Percentiles rank a stretch among this genome's conserved stretches.
phyloP scores from a whole-genome alignment of 139 green algal species.

The Microglena sp. region DNA sequence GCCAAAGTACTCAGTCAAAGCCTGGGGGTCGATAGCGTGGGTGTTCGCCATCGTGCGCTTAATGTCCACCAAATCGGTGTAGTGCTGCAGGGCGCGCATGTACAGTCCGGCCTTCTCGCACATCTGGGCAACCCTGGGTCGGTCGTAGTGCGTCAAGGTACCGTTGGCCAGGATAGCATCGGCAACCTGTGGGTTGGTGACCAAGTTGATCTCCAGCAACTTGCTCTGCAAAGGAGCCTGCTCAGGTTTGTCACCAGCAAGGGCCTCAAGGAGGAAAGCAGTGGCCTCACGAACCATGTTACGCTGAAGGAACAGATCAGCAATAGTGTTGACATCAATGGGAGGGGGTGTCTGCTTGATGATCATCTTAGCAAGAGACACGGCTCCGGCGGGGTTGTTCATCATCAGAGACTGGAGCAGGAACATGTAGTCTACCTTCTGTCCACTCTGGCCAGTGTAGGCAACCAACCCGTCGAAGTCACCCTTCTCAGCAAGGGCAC shows the following conservation, averaged over 20 bases:
- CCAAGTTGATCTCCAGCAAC: constrained; percentile 98
- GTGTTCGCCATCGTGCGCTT: constrained; percentile 85
- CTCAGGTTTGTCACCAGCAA: constrained; percentile 80
- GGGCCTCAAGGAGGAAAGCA: constrained; percentile 92
- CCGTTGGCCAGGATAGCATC: constrained; percentile 94
- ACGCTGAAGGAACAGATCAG: constrained; percentile 94
- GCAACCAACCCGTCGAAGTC: constrained; percentile 85
- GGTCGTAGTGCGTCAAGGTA: constrained; percentile 94
- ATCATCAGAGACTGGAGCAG: constrained; percentile 90
- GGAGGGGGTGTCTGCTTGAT: constrained; percentile 57
- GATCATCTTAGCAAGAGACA: constrained; percentile 91
- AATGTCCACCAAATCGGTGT: constrained; percentile 96
- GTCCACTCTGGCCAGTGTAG: constrained; percentile 66
- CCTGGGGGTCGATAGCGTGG: constrained; percentile 88
- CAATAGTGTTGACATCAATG: constrained; percentile 75
- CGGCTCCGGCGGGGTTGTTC: constrained; percentile 84
- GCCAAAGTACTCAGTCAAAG: constrained; percentile 93
- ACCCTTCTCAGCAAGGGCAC: constrained; percentile 82
- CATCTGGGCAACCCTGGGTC: constrained; percentile 91
- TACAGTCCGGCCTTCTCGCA: constrained; percentile 99
- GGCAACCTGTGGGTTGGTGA: constrained; percentile 95
- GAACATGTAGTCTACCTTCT: constrained; percentile 92
- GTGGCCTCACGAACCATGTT: constrained; percentile 92
- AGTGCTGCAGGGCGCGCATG: constrained; percentile 97
- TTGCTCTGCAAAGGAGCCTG: constrained; percentile 75